phyloP scores from a whole-genome alignment of 225 moss, liverwort and hornwort species.

The Physcomitrium patens region DNA sequence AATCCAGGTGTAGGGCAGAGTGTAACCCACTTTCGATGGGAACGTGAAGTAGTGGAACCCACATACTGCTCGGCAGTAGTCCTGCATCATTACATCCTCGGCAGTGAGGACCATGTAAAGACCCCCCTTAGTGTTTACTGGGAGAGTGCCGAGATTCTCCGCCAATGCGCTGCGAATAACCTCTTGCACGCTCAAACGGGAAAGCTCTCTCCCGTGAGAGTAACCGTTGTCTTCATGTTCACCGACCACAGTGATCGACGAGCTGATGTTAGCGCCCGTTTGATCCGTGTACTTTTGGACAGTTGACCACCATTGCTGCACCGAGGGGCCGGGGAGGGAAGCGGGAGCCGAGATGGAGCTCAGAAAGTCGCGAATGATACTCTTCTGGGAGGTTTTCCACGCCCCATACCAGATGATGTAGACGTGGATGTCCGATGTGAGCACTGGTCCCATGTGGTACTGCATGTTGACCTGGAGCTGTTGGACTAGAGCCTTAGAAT shows the following conservation, averaged over 20 bases:
- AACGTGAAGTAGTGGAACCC: conserved; percentile 72
- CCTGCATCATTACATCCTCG: conserved; percentile 67
- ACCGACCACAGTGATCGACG: conserved; percentile 44
- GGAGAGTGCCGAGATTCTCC: conserved; percentile 54
- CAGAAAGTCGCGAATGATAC: conserved; percentile 58
- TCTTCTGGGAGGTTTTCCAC: conserved; percentile 48
- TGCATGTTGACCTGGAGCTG: conserved; percentile 51
- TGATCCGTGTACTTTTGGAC: conserved; percentile 64
- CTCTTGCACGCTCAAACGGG: conserved; percentile 57
- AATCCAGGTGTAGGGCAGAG: conserved; percentile 64
- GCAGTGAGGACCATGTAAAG: conserved; percentile 64
- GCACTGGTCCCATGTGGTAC: conserved; percentile 70
- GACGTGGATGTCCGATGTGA: conserved; percentile 61
- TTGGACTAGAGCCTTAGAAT: conserved; percentile 47
- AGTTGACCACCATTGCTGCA: conserved; percentile 64
- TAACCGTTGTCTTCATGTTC: conserved; percentile 51
- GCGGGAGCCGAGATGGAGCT: conserved; percentile 45
- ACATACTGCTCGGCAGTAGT: conserved; percentile 63
- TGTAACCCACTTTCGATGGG: conserved; percentile 63
- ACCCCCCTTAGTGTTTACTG: conserved; percentile 57
- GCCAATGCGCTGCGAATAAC: conserved; percentile 47
- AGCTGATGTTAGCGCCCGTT: conserved; percentile 64
- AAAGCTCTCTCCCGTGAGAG: conserved; percentile 49
- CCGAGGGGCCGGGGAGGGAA: conserved; percentile 40
- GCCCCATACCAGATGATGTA: conserved; percentile 66